Evolutionary conservation across 2,329 filamentous ascomycete genomes (phyloP).

Genomic region (Dissoconium aciculare): DNA sequence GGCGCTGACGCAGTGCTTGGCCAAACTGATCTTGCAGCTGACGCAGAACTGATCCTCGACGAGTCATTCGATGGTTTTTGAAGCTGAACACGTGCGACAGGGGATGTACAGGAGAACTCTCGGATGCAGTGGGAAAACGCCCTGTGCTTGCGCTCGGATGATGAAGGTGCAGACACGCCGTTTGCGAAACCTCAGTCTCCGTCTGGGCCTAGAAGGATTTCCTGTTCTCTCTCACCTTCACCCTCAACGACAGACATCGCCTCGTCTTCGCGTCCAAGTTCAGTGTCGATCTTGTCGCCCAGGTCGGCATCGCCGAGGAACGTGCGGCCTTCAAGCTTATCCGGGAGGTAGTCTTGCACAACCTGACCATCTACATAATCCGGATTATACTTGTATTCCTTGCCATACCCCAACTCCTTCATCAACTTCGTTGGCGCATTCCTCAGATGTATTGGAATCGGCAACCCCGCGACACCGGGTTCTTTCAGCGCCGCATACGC

Average conservation of each 20-base stretch:
- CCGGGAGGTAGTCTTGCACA: conserved; percentile 78
- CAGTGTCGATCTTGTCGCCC: conserved; percentile 59
- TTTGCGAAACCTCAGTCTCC: conserved; percentile 17
- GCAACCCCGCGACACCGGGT: conserved; percentile 65
- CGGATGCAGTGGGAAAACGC: no score
- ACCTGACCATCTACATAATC: conserved; percentile 73
- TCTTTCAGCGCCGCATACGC: conserved; percentile 66
- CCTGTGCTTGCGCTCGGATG: no score
- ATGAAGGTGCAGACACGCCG: no score
- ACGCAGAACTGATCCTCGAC: no score
- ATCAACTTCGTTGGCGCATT: conserved; percentile 88
- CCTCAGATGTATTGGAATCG: conserved; percentile 72
- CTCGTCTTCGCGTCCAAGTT: conserved; percentile 16
- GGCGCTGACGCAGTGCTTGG: no score
- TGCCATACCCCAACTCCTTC: conserved; percentile 82
- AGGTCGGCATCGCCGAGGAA: conserved; percentile 74
- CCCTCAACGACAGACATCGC: conserved; percentile 9
- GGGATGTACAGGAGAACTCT: no score
- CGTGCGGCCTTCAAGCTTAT: conserved; percentile 49
- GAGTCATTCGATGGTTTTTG: no score
- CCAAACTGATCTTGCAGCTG: no score
- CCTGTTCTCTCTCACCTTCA: conserved; percentile 10
- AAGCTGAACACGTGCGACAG: no score
- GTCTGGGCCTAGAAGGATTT: conserved; percentile 18
- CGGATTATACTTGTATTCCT: conserved; percentile 92